Evolutionary conservation across 257 asterid genomes (phyloP).

Genomic region (Solanum ossicruentum): DNA sequence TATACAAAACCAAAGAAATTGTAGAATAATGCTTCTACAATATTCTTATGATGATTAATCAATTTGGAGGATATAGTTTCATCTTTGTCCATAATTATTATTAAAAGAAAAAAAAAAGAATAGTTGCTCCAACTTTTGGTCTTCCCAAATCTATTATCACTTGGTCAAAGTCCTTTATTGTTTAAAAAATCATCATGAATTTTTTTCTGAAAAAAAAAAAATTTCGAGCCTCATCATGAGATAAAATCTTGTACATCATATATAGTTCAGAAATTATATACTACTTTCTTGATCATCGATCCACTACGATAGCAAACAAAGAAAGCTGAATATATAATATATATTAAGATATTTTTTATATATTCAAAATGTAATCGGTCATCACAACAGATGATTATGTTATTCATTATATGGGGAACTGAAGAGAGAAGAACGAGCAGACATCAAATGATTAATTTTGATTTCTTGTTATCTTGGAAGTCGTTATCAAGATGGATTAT

Average conservation of each 20-base stretch:
- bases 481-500: too few species aligned
- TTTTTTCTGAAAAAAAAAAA: background rate
- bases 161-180: background rate
- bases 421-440: too few species aligned
- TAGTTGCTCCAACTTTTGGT: background rate
- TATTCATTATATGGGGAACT: too few species aligned
- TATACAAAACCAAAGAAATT: background rate
- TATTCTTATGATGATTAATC: background rate
- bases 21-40: background rate
- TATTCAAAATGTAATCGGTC: background rate
- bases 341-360: background rate
- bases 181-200: background rate
- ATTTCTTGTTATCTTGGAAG: too few species aligned
- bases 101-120: background rate
- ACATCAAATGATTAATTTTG: too few species aligned
- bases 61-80: background rate
- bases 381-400: too few species aligned
- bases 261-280: background rate
- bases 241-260: background rate
- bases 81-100: background rate
- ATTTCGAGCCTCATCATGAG: background rate
- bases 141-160: background rate
- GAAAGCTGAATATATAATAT: background rate
- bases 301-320: background rate
- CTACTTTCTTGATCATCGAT: background rate